A percentile compares a stretch with the other conserved stretches of the same genome.
These are phyloP conservation scores for Jacaranda mimosifolia DNA, from an alignment of 257 asterid genomes.

Conservation along the genomic window DNA sequence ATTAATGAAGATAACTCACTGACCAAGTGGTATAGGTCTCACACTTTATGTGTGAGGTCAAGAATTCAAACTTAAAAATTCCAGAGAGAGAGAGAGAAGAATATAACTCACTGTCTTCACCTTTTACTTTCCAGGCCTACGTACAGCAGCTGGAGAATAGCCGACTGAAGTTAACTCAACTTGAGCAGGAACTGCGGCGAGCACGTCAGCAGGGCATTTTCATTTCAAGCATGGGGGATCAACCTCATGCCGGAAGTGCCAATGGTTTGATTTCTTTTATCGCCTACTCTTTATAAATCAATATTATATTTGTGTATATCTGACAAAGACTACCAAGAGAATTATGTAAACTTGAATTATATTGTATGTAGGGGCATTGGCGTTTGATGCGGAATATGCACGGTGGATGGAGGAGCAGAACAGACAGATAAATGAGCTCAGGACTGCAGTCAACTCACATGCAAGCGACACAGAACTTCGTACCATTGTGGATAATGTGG, in stretches of 20 bases:
- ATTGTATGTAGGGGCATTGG: conserved; percentile 73
- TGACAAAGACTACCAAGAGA: not conserved
- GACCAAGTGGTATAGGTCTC: too few species aligned
- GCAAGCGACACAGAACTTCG: conserved; percentile 82
- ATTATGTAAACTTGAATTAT: conserved; percentile 15
- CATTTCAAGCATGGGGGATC: conserved; percentile 81
- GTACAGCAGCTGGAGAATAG: conserved; percentile 97
- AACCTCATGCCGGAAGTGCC: conserved; percentile 63
- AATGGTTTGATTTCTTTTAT: conserved; percentile 62
- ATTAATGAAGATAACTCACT: conserved; percentile 13
- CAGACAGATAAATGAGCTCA: conserved; percentile 71
- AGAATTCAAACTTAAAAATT: too few species aligned
- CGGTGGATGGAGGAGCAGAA: conserved; percentile 90
- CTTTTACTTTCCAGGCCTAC: conserved; percentile 69
- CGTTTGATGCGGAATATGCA: conserved; percentile 86
- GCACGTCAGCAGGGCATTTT: conserved; percentile 85
- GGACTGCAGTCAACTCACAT: conserved; percentile 80
- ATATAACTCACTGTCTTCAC: not conserved
- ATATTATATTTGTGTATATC: not conserved
- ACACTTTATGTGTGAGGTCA: too few species aligned
- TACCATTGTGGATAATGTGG: conserved; percentile 64
- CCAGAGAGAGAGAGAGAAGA: too few species aligned
- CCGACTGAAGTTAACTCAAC: conserved; percentile 83
- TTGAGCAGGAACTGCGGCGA: conserved; percentile 93
- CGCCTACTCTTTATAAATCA: not conserved